phyloP scores from a whole-genome alignment of 345 rosid species.

The Eucalyptus camaldulensis region DNA sequence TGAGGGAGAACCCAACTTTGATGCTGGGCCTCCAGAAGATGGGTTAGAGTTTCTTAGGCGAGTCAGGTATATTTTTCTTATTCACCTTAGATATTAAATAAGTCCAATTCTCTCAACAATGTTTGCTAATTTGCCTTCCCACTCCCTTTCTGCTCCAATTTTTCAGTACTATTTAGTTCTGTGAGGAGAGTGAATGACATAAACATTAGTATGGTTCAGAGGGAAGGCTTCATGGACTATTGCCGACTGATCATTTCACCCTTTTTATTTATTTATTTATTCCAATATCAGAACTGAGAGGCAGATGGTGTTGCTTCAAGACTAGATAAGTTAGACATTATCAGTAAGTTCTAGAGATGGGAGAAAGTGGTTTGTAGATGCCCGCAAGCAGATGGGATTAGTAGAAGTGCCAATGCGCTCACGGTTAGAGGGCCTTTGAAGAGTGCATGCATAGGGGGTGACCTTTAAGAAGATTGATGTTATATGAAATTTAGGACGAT shows the following conservation, averaged over 20 bases:
- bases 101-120: background rate
- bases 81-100: background rate
- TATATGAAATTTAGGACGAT: background rate
- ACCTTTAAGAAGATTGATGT: background rate
- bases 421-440: background rate
- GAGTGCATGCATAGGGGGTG: background rate
- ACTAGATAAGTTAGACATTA: background rate
- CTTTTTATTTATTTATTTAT: background rate
- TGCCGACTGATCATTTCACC: accelerated
- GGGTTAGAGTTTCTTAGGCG: slow-evolving; percentile 83
- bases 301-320: background rate
- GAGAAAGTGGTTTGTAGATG: background rate
- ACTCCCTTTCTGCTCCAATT: background rate
- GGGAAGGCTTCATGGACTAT: background rate
- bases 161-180: background rate
- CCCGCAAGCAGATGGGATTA: background rate
- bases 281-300: background rate
- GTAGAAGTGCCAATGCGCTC: background rate
- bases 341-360: background rate
- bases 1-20: slow-evolving; percentile 82
- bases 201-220: background rate
- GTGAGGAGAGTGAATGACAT: background rate
- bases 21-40: slow-evolving; percentile 89
- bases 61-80: slow-evolving; percentile 47
- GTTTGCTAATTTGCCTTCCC: background rate